Base-by-base conservation (phyloP, 139 green algal genomes). In the Chlorella ohadii region DNA sequence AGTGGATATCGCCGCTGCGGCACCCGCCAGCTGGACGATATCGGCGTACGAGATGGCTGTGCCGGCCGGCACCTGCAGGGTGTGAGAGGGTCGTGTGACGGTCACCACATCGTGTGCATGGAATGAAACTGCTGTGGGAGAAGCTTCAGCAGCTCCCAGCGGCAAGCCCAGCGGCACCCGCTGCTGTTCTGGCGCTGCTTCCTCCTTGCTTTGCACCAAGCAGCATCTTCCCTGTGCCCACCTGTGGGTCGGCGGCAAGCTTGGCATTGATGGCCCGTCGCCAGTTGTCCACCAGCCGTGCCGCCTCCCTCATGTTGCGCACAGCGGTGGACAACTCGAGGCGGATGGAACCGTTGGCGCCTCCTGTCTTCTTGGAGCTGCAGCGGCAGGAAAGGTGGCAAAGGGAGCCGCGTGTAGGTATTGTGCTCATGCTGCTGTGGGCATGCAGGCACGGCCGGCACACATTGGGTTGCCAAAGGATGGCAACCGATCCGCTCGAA, bases 301-400 rank as follows among this genome's bases (percentile, higher is more conserved):
- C 57, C 20, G 57, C 57, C 20, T 28, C 20, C 28, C 64, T 17
- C 64, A 71, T 71, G 64, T 17, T 38, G n/a, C 64, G 28, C 28
- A 31, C 34, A 4, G 64, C 33, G 28, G 64, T 34, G 64, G 28
- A 6, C 28, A 71, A 11, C n/a, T 71, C 64, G n/a, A 71, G 64
- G n/a, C 64, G 64, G 1, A 71, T n/a, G 64, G 64, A 71, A 28
- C 64, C 64, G 64, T 71, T 71, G 64, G 64, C 64, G 64, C 64
- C 64, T 9, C 64, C 64, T 17, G 64, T 71, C 13, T 28, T 12
- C 13, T n/a, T 38, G n/a, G 28, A 23, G 64, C 64, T 71, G 64
- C n/a, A 20, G 64, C 57, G 19, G 64, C 13, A 38, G 64, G 28
- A n/a, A n/a, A n/a, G n/a, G n/a, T 11, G 64, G 64, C n/a, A 71